Evolutionary conservation across 805 yeast species (phyloP).

Genomic region (Ogataea haglerorum): DNA sequence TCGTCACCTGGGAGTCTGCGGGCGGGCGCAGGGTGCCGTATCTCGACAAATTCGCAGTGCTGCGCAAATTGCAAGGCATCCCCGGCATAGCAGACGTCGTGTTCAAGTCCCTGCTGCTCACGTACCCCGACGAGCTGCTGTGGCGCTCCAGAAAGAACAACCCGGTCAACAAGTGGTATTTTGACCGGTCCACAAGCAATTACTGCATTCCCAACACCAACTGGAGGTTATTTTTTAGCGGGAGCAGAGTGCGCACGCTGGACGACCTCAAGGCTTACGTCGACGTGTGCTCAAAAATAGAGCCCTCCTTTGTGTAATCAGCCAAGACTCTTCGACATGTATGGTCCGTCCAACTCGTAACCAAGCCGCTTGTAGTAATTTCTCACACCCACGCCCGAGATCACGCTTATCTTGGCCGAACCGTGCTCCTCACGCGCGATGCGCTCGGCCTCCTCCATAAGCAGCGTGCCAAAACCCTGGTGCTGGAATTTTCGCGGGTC

Average conservation of each 20-base stretch:
- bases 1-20: slow-evolving; percentile 73
- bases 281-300: slow-evolving; percentile 52
- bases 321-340: slow-evolving; percentile 69
- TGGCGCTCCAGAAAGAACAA: slow-evolving; percentile 89
- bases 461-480: slow-evolving; percentile 95
- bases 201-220: slow-evolving; percentile 39
- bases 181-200: slow-evolving; percentile 81
- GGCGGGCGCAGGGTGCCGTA: slow-evolving; percentile 53
- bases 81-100: slow-evolving; percentile 92
- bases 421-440: slow-evolving; percentile 96
- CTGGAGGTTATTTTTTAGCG: slow-evolving; percentile 43
- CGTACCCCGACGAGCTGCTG: slow-evolving; percentile 68
- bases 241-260: slow-evolving; percentile 29
- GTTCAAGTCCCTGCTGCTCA: slow-evolving; percentile 70
- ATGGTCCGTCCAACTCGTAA: slow-evolving; percentile 91
- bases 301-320: slow-evolving; percentile 45
- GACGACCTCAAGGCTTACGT: slow-evolving; percentile 45
- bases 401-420: slow-evolving; percentile 84
- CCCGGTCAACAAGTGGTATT: slow-evolving; percentile 97
- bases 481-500: slow-evolving; percentile 98
- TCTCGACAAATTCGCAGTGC: slow-evolving; percentile 90
- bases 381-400: slow-evolving; percentile 96
- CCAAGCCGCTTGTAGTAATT: slow-evolving; percentile 93
- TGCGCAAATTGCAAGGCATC: slow-evolving; percentile 79
- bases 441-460: slow-evolving; percentile 98